Evolutionary conservation across 805 yeast species (phyloP).

Genomic region (Ogataea degrootiae): DNA sequence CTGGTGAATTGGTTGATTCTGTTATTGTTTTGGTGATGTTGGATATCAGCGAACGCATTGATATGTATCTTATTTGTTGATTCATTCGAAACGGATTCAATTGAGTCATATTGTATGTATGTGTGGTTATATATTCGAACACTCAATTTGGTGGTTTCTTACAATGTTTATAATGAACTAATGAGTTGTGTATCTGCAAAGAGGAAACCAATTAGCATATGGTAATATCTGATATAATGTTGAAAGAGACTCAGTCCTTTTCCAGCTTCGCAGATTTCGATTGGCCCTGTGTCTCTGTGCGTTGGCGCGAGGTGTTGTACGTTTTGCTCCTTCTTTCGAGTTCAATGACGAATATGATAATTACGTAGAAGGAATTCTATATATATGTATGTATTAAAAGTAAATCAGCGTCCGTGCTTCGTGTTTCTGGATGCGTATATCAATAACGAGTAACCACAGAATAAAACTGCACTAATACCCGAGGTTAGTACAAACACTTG

Average conservation of each 20-base stretch:
- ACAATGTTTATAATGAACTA: too few species aligned
- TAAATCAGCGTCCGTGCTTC: not conserved
- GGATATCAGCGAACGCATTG: slow-evolving; percentile 15
- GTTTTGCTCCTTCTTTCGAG: too few species aligned
- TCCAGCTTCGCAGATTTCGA: too few species aligned
- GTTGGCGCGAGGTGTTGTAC: too few species aligned
- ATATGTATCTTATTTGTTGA: slow-evolving; percentile 10
- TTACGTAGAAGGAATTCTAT: not conserved
- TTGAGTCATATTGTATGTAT: not conserved
- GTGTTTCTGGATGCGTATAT: slow-evolving; percentile 5
- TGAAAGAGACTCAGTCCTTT: too few species aligned
- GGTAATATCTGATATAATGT: too few species aligned
- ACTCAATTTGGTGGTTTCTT: too few species aligned
- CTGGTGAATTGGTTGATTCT: slow-evolving; percentile 1
- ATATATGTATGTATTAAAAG: not conserved
- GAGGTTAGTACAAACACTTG: slow-evolving; percentile 40
- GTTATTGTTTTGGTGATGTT: slow-evolving; percentile 5
- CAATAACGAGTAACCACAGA: slow-evolving; percentile 16
- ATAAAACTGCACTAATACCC: slow-evolving; percentile 26
- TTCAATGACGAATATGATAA: not conserved
- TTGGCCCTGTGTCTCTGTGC: too few species aligned
- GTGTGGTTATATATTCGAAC: too few species aligned
- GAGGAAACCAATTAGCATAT: too few species aligned
- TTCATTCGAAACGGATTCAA: not conserved
- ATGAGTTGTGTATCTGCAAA: too few species aligned